A percentile compares a stretch with the other conserved stretches of the same genome.
phyloP scores from a whole-genome alignment of 306 rosid genomes.

The Purshia tridentata region DNA sequence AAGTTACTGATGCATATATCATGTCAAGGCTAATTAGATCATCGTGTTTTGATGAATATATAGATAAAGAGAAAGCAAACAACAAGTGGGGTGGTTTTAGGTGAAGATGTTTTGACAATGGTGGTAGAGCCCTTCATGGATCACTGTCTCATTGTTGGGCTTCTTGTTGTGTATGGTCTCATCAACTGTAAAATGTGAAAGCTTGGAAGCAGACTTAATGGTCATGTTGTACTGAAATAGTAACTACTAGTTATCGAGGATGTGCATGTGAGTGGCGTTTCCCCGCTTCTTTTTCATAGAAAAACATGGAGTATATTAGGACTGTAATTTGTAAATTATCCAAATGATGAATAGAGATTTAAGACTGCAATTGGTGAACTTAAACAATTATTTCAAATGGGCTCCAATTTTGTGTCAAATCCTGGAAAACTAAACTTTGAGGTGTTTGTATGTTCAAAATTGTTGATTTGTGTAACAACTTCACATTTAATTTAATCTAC shows the following conservation, averaged over 20 bases:
- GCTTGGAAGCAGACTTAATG: neutral
- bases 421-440: neutral
- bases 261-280: no score
- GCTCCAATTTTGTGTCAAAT: neutral
- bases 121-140: slow-evolving; percentile 63
- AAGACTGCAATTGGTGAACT: neutral
- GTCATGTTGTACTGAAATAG: neutral
- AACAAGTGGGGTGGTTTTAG: slow-evolving; percentile 56
- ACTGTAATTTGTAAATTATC: neutral
- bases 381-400: neutral
- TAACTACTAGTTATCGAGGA: neutral
- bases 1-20: neutral
- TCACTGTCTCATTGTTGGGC: slow-evolving; percentile 58
- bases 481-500: no score
- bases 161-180: slow-evolving; percentile 62
- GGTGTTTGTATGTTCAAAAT: no score
- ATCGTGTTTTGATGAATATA: slow-evolving; percentile 2
- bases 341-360: neutral
- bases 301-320: neutral
- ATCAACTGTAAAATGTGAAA: slow-evolving; percentile 48
- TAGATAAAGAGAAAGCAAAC: slow-evolving; percentile 69
- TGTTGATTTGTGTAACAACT: no score
- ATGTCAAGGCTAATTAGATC: neutral
- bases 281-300: neutral
- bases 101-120: slow-evolving; percentile 70